Conservation (phyloP, 148 eudicot species). For the Chenopodium album region DNA sequence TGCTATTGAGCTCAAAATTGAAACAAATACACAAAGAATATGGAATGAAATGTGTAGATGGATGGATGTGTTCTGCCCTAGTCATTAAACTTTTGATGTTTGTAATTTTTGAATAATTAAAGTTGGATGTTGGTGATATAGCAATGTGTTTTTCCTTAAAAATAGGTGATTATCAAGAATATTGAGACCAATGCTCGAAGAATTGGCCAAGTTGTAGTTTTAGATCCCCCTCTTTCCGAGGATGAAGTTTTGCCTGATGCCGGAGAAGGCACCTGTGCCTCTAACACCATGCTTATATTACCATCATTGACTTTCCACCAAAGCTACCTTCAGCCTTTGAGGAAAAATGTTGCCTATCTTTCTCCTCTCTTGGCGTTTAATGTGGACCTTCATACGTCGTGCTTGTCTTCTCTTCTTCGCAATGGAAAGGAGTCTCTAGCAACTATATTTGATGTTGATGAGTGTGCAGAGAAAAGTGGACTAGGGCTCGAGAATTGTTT, state of each 20-base stretch:
- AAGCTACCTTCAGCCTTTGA: constrained; percentile 25
- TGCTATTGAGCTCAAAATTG: no score
- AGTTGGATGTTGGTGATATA: background rate
- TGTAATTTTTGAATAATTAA: background rate
- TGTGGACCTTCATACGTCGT: constrained; percentile 68
- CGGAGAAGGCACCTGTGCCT: constrained; percentile 27
- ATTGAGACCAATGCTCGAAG: constrained; percentile 45
- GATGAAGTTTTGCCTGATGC: constrained; percentile 30
- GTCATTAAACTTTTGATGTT: no score
- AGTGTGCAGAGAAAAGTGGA: constrained; percentile 32
- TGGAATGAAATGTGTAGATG: background rate
- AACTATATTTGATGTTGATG: constrained; percentile 55
- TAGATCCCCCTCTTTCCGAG: constrained; percentile 61
- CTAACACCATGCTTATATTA: constrained; percentile 49
- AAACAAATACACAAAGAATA: background rate
- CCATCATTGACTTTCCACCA: constrained; percentile 53
- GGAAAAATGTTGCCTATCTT: constrained; percentile 63
- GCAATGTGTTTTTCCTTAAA: background rate
- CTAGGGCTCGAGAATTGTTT: constrained; percentile 31
- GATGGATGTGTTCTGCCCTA: no score
- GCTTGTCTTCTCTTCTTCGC: constrained; percentile 64
- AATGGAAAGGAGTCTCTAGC: constrained; percentile 64
- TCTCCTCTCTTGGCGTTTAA: constrained; percentile 84
- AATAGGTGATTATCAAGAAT: constrained; percentile 64
- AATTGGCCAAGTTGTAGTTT: constrained; percentile 70